Percentiles rank a stretch among this genome's conserved stretches.
phyloP scores from a whole-genome alignment of 768 basidiomycete genomes.

The Russula sp. region DNA sequence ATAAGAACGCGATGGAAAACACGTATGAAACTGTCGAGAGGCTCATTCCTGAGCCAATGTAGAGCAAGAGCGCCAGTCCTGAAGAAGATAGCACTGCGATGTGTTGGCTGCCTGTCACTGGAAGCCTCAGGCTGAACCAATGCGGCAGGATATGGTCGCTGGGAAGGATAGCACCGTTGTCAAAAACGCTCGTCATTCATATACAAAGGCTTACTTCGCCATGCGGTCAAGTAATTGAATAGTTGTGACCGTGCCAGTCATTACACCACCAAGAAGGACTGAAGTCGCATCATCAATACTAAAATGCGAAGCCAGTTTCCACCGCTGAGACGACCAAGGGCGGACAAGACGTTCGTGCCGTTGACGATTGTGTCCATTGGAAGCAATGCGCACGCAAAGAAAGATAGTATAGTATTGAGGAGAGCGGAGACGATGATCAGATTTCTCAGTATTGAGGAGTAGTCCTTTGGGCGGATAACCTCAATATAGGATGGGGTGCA shows the following conservation, averaged over 20 bases:
- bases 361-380: slow-evolving; percentile 13
- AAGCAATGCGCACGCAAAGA: slow-evolving; percentile 25
- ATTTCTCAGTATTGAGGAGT: slow-evolving; percentile 28
- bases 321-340: slow-evolving; percentile 23
- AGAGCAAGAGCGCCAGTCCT: slow-evolving; percentile 27
- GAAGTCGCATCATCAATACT: slow-evolving; percentile 26
- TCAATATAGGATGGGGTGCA: slow-evolving; percentile 31
- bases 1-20: slow-evolving; percentile 30
- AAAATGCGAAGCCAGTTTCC: slow-evolving; percentile 29
- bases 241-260: slow-evolving; percentile 28
- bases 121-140: slow-evolving; percentile 27
- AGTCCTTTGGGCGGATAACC: slow-evolving; percentile 25
- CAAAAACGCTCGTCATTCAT: not conserved
- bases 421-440: slow-evolving; percentile 25
- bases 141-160: slow-evolving; percentile 28
- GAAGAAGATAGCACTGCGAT: slow-evolving; percentile 22
- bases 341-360: slow-evolving; percentile 27
- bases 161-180: not conserved
- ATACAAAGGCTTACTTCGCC: slow-evolving; percentile 13
- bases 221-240: slow-evolving; percentile 28
- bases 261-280: slow-evolving; percentile 28
- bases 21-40: slow-evolving; percentile 28
- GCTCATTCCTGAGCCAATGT: slow-evolving; percentile 29
- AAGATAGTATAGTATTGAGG: slow-evolving; percentile 25
- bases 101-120: slow-evolving; percentile 25